Evolutionary conservation across 306 rosid species (phyloP), one percentile per base, ranked within the genome.

Genomic region (Acacia acuminata): DNA sequence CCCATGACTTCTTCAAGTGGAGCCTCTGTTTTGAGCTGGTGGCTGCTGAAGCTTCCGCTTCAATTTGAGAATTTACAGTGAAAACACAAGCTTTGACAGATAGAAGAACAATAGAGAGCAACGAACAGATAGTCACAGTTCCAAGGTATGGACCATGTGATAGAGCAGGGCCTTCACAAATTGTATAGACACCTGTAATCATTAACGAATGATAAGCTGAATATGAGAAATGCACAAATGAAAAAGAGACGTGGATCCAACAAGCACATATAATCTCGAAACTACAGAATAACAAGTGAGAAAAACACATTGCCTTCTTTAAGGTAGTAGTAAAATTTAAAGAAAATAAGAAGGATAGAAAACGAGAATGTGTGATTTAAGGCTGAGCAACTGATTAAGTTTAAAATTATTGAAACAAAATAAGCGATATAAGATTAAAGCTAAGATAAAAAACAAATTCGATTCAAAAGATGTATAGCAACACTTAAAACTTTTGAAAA

Each of bases 61-160:
- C 98, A 30, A 94, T 84, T 84, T 96, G 97, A 77, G 98, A 92
- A 88, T 90, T 90, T 73, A 92, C 98, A 19, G 93, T 88, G 90
- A 92, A 96, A 82, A 96, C 90, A 82, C 98, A 96, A 55, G 85
- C 97, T 82, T 96, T 96, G 85, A 91, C 89, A n/a, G 98, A 96
- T 51, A 96, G 98, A 64, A 92, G 89, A 76, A 90, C 86, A 79
- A 96, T 83, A 40, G 99, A 96, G 66, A 85, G 53, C 71, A 92
- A 79, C 74, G 99, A 94, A 71, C 93, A 94, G 74, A 91, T 71
- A 75, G 92, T 88, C 90, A 96, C 99, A 55, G 97, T 96, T 88
- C 98, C 99, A 69, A 96, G 97, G 84, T 96, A 96, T 83, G 99
- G 98, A 79, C 99, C 98, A 24, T 90, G 94, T 0, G 99, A 94